Evolutionary conservation across 2,329 filamentous ascomycete genomes (phyloP), one percentile per base, ranked within the genome.

Genomic region (Diplodia seriata): DNA sequence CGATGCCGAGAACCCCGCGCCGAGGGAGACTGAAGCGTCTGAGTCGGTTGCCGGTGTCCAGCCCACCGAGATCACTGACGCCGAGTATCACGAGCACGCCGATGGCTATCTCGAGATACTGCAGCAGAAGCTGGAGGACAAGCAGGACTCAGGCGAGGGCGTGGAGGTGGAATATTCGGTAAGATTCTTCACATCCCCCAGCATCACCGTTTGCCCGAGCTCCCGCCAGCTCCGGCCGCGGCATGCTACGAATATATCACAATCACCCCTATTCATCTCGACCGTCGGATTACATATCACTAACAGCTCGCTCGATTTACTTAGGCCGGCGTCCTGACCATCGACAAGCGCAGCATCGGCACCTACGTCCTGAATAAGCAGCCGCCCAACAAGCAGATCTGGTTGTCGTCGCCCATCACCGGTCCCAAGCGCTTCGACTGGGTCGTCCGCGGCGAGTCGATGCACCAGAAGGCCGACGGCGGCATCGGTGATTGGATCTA

Each of bases 351-450:
- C 1, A 82, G 85, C 14, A 83, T 88, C 62, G 93, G 94, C 70
- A 94, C 88, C 36, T 99, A 96, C 77, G 92, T 99, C 69, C 86
- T 99, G 81, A 99, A 99, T 87, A 99, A 99, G 81, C 95, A 99
- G 80, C 95, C 95, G 0, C 93, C 94, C 23, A 98, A 97, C 85
- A 95, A 93, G 84, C 95, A 90, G 75, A 97, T 99, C 76, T 99
- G 95, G 95, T 88, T 98, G 55, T 95, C 92, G 47, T 97, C 93
- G 53, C 95, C 95, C 4, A 84, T 93, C 66, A 94, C 92, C 6
- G 95, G 95, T 0, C 95, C 95, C 15, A 97, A 97, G 82, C 90
- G 94, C 68, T 99, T 90, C 82, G 94, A 98, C 79, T 99, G 92
- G 87, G 91, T 97, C 67, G 78, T 94, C 62, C 73, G 83, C 56